A percentile compares a stretch with the other conserved stretches of the same genome.
phyloP scores from a whole-genome alignment of 768 basidiomycete genomes.

The Mycena galericulata region DNA sequence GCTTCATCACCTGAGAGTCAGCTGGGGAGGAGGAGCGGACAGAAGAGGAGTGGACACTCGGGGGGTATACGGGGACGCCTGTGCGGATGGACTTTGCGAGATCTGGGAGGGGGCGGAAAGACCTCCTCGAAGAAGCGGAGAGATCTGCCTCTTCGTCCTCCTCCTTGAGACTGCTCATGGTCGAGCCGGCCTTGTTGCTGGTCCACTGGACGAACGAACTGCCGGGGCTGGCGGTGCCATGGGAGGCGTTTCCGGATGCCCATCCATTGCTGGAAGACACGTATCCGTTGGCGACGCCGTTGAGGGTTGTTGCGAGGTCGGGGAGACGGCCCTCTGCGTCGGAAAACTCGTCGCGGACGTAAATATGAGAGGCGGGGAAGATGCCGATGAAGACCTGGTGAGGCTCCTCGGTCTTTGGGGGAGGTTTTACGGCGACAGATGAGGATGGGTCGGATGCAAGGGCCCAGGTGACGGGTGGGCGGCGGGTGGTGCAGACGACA shows the following conservation, averaged over 20 bases:
- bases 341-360: slow-evolving; percentile 85
- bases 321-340: slow-evolving; percentile 90
- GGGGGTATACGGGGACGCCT: slow-evolving; percentile 77
- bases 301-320: slow-evolving; percentile 74
- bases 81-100: slow-evolving; percentile 80
- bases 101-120: slow-evolving; percentile 82
- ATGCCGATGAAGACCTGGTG: slow-evolving; percentile 95
- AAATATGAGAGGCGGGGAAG: slow-evolving; percentile 91
- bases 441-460: slow-evolving; percentile 69
- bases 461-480: slow-evolving; percentile 78
- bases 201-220: slow-evolving; percentile 61
- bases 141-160: slow-evolving; percentile 67
- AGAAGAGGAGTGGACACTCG: slow-evolving; percentile 67
- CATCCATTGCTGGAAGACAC: slow-evolving; percentile 28
- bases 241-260: slow-evolving; percentile 35
- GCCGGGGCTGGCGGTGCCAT: slow-evolving; percentile 57
- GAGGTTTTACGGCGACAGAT: slow-evolving; percentile 56
- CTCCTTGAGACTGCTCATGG: slow-evolving; percentile 71
- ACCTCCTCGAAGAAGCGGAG: slow-evolving; percentile 58
- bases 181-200: slow-evolving; percentile 53
- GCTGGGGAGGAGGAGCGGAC: slow-evolving; percentile 70
- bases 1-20: slow-evolving; percentile 75
- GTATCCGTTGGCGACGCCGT: slow-evolving; percentile 46
- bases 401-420: slow-evolving; percentile 75
- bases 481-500: slow-evolving; percentile 85